Evolutionary conservation across 2,329 filamentous ascomycete species (phyloP).

Genomic region (Fusarium lyarnte): DNA sequence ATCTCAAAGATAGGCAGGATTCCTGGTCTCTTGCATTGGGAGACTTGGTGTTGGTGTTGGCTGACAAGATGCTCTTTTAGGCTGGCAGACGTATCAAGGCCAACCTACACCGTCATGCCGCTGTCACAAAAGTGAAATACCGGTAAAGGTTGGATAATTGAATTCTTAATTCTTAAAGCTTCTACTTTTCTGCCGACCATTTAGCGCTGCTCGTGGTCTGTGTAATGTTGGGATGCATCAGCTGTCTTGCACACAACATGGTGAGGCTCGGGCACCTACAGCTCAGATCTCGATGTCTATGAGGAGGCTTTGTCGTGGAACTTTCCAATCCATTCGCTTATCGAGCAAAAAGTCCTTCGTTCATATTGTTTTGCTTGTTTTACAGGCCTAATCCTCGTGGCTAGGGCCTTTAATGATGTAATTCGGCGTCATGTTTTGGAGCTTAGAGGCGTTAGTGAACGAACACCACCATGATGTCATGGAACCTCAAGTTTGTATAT

Average conservation of each 20-base stretch:
- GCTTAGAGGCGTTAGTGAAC: slow-evolving; percentile 17
- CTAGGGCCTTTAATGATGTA: slow-evolving; percentile 33
- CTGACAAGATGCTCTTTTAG: background rate
- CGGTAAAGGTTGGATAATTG: background rate
- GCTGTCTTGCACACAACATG: background rate
- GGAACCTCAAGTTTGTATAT: slow-evolving; percentile 11
- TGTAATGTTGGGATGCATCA: background rate
- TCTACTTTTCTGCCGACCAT: background rate
- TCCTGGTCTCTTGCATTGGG: background rate
- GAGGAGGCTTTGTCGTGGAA: slow-evolving; percentile 9
- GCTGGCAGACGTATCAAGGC: background rate
- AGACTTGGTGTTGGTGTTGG: background rate
- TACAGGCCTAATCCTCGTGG: background rate
- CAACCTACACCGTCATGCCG: background rate
- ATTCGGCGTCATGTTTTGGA: slow-evolving; percentile 33
- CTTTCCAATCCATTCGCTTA: slow-evolving; percentile 12
- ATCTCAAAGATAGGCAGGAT: background rate
- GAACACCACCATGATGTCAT: slow-evolving; percentile 34
- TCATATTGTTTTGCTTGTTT: slow-evolving; percentile 1
- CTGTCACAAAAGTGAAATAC: background rate
- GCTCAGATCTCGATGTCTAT: slow-evolving; percentile 22
- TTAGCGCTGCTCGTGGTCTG: background rate
- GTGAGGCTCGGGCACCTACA: background rate
- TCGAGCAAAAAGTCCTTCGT: background rate
- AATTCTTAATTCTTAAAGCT: background rate